phyloP scores from a whole-genome alignment of 768 basidiomycete species.

The Pisolithus orientalis region DNA sequence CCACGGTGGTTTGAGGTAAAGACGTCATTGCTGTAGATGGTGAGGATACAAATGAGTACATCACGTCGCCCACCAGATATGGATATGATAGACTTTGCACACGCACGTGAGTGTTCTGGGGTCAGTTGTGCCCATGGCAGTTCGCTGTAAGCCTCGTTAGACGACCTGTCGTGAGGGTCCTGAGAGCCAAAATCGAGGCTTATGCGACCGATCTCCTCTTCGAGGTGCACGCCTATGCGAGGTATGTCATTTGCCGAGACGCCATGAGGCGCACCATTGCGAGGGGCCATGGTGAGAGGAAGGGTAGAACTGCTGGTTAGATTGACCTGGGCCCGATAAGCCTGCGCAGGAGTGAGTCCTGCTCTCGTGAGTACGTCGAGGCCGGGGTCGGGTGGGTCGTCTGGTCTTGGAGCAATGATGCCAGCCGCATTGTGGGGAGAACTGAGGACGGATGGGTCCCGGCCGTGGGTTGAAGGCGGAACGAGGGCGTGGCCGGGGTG shows the following conservation, averaged over 20 bases:
- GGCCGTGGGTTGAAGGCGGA: conserved; percentile 36
- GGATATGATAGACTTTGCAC: conserved; percentile 11
- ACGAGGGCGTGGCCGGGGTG: conserved; percentile 24
- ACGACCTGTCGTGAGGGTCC: conserved; percentile 28
- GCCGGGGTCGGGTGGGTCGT: conserved; percentile 43
- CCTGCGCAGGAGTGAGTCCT: conserved; percentile 70
- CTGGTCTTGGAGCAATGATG: conserved; percentile 40
- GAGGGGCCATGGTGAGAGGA: conserved; percentile 17
- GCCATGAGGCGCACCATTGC: conserved; percentile 22
- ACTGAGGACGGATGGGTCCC: conserved; percentile 47
- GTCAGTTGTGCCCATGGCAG: conserved; percentile 45
- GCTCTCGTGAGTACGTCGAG: conserved; percentile 40
- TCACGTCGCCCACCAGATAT: conserved; percentile 24
- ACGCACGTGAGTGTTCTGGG: conserved; percentile 40
- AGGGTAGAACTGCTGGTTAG: conserved; percentile 35
- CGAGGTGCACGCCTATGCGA: conserved; percentile 39
- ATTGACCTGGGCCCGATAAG: conserved; percentile 74
- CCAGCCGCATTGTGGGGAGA: conserved; percentile 33
- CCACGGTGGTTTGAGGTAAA: conserved; percentile 17
- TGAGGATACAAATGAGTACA: conserved; percentile 19
- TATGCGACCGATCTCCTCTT: conserved; percentile 51
- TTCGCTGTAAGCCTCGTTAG: conserved; percentile 48
- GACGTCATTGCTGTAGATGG: conserved; percentile 17
- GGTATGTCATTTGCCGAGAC: conserved; percentile 26
- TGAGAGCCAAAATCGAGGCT: conserved; percentile 47